These are phyloP conservation scores for Keithomyces neogunnii DNA, from an alignment of 2,329 filamentous ascomycete species.

Conservation along the genomic window DNA sequence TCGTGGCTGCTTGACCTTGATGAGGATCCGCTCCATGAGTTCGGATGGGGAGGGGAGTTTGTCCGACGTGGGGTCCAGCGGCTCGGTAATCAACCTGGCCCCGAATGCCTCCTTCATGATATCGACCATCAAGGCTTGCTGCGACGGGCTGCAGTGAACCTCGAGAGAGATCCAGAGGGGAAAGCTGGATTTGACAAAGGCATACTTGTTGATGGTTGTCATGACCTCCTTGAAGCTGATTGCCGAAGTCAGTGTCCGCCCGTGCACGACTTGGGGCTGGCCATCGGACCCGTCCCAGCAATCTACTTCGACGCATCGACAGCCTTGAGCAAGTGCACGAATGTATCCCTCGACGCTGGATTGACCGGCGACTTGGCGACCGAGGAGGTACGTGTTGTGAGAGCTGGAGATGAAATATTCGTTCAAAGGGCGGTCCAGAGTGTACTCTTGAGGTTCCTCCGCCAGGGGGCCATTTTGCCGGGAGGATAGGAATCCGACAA, in stretches of 20 bases:
- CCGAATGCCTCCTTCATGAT: constrained; percentile 83
- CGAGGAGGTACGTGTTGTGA: constrained; percentile 94
- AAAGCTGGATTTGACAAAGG: constrained; percentile 78
- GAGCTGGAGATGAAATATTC: constrained; percentile 98
- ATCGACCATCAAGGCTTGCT: constrained; percentile 81
- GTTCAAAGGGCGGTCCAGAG: constrained; percentile 76
- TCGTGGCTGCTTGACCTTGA: constrained; percentile 82
- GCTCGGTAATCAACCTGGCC: constrained; percentile 66
- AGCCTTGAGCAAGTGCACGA: constrained; percentile 75
- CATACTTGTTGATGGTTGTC: constrained; percentile 88
- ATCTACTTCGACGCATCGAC: constrained; percentile 93
- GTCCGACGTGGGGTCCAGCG: constrained; percentile 58
- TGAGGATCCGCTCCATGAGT: constrained; percentile 71
- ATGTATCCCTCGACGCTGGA: constrained; percentile 97
- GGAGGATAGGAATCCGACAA: constrained; percentile 71
- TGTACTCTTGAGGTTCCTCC: constrained; percentile 50
- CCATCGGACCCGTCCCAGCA: constrained; percentile 94
- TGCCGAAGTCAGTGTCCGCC: constrained; percentile 77
- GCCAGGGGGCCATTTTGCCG: constrained; percentile 61
- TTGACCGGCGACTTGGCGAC: constrained; percentile 78
- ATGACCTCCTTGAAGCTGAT: constrained; percentile 90
- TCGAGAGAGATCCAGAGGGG: constrained; percentile 93
- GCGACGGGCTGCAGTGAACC: constrained; percentile 77
- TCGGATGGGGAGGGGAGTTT: constrained; percentile 79
- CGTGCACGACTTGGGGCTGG: constrained; percentile 83